Conservation (phyloP, 1,284 basidiomycete genomes). For the Leccinum glutinopallens region DNA sequence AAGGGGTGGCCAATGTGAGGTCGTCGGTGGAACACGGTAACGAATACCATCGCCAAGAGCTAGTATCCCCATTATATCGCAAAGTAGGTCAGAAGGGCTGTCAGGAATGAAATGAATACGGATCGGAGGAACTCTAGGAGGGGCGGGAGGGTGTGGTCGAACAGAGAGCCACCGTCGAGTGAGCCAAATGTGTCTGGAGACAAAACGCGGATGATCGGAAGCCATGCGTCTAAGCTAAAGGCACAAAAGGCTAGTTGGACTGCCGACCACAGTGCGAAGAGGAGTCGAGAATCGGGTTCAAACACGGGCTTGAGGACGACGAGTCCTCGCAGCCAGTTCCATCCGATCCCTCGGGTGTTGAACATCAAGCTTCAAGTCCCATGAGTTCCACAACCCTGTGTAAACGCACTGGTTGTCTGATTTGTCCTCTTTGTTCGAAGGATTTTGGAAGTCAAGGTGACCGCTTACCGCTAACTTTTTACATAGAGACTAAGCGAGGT, state of each 20-base stretch:
- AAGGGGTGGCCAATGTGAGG: constrained; percentile 45
- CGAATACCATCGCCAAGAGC: constrained; percentile 43
- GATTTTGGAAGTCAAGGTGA: not conserved
- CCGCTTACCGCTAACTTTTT: too few species aligned
- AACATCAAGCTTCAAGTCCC: constrained; percentile 25
- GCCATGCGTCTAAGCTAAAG: constrained; percentile 37
- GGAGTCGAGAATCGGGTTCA: constrained; percentile 18
- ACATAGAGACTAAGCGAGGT: too few species aligned
- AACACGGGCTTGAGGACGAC: constrained; percentile 20
- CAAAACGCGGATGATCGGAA: constrained; percentile 49
- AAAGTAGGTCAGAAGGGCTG: constrained; percentile 33
- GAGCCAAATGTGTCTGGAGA: constrained; percentile 39
- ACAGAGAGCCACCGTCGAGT: constrained; percentile 46
- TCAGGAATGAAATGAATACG: constrained; percentile 40
- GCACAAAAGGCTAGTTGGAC: constrained; percentile 33
- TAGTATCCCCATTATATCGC: constrained; percentile 46
- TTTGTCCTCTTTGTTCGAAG: not conserved
- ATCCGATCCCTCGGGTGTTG: constrained; percentile 31
- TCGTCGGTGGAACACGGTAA: constrained; percentile 38
- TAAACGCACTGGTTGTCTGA: constrained; percentile 6
- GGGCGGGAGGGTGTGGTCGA: constrained; percentile 45
- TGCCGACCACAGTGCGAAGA: constrained; percentile 29
- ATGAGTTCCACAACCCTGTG: constrained; percentile 29
- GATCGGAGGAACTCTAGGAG: constrained; percentile 45
- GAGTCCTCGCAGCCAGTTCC: constrained; percentile 32